Evolutionary conservation across 139 green algal genomes (phyloP).

Genomic region (Tetradesmus obliquus): DNA sequence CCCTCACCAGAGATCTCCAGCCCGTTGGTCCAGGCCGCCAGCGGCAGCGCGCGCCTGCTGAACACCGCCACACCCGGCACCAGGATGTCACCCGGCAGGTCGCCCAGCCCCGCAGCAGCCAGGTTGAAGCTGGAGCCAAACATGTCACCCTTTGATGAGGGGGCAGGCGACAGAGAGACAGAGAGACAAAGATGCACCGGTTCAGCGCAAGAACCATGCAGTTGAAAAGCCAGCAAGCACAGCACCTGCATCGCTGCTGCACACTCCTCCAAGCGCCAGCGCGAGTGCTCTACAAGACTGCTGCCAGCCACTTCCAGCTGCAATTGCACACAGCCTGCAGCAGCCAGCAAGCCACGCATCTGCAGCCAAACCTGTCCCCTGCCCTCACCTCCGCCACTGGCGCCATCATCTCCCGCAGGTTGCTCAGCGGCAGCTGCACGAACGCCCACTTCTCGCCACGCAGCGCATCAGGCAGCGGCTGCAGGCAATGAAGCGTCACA

Average conservation of each 20-base stretch:
- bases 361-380: not conserved
- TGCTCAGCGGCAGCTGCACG: conserved; percentile 94
- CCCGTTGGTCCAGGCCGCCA: conserved; percentile 96
- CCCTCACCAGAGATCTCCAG: conserved; percentile 89
- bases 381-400: conserved; percentile 66
- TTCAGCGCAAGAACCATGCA: not conserved
- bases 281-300: not conserved
- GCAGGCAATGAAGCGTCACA: not conserved
- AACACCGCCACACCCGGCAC: conserved; percentile 94
- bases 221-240: not conserved
- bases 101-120: conserved; percentile 44
- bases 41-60: conserved; percentile 82
- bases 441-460: conserved; percentile 97
- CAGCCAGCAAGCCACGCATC: not conserved
- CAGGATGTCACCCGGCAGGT: conserved; percentile 65
- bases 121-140: conserved; percentile 81
- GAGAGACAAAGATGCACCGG: not conserved
- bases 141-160: conserved; percentile 52
- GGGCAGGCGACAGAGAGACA: not conserved
- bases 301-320: not conserved
- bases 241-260: not conserved
- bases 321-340: not conserved
- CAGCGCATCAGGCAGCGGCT: conserved; percentile 90
- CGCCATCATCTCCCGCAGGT: conserved; percentile 73
- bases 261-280: not conserved